These are phyloP conservation scores for Mimosa pudica DNA, from an alignment of 306 rosid genomes.

Conservation along the genomic window DNA sequence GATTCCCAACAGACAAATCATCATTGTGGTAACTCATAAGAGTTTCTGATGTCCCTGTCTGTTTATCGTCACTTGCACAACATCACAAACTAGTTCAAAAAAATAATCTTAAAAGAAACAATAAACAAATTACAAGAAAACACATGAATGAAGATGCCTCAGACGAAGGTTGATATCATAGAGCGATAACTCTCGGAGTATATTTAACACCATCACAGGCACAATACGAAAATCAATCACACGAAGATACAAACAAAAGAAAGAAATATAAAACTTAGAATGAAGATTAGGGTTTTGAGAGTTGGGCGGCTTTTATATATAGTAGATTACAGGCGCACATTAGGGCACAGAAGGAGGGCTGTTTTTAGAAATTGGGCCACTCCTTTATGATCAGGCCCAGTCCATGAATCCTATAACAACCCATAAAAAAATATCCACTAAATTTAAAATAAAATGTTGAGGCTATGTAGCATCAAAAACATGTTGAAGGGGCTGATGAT, in stretches of 20 bases:
- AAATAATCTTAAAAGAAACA: neutral
- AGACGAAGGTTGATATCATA: conserved; percentile 48
- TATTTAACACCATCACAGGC: conserved; percentile 78
- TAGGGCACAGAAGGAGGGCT: conserved; percentile 27
- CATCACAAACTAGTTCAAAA: neutral
- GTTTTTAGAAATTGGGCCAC: too few relatives aligned
- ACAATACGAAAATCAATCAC: neutral
- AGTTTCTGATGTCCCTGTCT: conserved; percentile 77
- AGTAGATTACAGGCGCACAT: neutral
- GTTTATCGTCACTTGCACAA: conserved; percentile 55
- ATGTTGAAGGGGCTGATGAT: too few relatives aligned
- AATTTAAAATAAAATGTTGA: too few relatives aligned
- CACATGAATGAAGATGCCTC: conserved; percentile 53
- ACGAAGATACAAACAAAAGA: neutral
- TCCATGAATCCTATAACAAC: too few relatives aligned
- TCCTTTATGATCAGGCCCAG: too few relatives aligned
- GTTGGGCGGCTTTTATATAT: neutral
- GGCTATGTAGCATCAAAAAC: too few relatives aligned
- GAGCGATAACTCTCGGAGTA: conserved; percentile 75
- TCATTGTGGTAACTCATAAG: conserved; percentile 34
- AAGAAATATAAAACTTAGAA: too few relatives aligned
- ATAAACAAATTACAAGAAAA: neutral
- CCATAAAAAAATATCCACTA: too few relatives aligned
- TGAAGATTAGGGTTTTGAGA: neutral
- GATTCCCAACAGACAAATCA: conserved; percentile 71